Base-by-base conservation (phyloP, 1,284 basidiomycete species). In the Sporisorium sorghi region DNA sequence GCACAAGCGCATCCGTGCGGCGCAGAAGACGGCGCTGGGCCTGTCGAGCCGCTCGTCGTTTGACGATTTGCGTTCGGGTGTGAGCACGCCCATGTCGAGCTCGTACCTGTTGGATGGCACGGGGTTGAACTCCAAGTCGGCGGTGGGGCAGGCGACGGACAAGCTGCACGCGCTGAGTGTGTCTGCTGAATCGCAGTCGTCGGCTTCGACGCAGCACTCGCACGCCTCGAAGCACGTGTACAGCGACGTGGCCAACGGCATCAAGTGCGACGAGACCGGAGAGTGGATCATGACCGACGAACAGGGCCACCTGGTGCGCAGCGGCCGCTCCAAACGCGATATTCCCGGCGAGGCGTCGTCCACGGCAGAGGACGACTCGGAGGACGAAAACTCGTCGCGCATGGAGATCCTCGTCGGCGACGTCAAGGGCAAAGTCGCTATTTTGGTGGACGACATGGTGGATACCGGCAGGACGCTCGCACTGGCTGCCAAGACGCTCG, bases 331-430 rank as follows among this genome's bases (percentile, higher is more conserved):
- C 42, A 70, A 73, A 42, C 40, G 57, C 42, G 50, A 49, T 32
- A 24, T 61, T 8, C 47, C 59, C 37, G 53, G 53, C 9, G 69
- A 64, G 21, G 23, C 52, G 0, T 58, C 52, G 1, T 62, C 46
- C 12, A 66, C 72, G 19, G 63, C 52, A 15, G 69, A 61, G 35
- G 60, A 63, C 40, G 78, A 75, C 15, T 70, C 69, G 24, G 81
- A 80, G 33, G 80, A 83, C 58, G 87, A 88, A 55, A 79, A 73
- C 58, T 76, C 82, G 43, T 65, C 76, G 11, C 86, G 86, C 76
- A 96, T 98, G 93, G 94, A 99, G 84, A 88, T 99, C 58, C 88
- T 99, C 37, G 96, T 99, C 55, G 96, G 96, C n/a, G 93, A 98
- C 84, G 96, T 99, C 67, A 89, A 88, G 78, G 94, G 92, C 86